These are phyloP conservation scores for Platanthera guangdongensis DNA, from an alignment of 106 monocot genomes.

Conservation along the genomic window DNA sequence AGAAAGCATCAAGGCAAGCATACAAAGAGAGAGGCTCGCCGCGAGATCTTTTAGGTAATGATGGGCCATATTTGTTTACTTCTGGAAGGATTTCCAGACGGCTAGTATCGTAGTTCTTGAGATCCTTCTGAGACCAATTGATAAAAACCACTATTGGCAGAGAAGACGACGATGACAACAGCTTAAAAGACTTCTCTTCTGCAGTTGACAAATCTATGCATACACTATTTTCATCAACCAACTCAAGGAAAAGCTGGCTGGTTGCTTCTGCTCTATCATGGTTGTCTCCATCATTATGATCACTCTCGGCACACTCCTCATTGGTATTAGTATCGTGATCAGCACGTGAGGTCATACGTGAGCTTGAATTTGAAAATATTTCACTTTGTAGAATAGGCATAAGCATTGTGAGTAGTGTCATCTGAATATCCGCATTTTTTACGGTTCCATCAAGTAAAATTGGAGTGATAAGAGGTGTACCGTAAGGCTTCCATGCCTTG, in stretches of 20 bases:
- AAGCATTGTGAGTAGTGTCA: conserved; percentile 49
- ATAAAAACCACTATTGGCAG: conserved; percentile 45
- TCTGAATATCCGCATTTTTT: conserved; percentile 44
- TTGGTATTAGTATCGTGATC: conserved; percentile 11
- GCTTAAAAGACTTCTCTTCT: conserved; percentile 41
- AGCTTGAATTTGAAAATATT: conserved; percentile 17
- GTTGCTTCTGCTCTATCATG: background rate
- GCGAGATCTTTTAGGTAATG: conserved; percentile 70
- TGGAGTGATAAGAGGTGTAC: conserved; percentile 58
- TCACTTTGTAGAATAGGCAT: conserved; percentile 44
- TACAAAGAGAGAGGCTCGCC: conserved; percentile 88
- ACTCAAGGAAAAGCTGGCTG: conserved; percentile 40
- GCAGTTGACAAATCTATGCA: conserved; percentile 43
- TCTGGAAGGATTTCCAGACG: conserved; percentile 79
- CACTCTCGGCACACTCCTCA: conserved; percentile 13
- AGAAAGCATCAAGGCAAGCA: conserved; percentile 95
- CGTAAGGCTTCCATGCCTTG: conserved; percentile 54
- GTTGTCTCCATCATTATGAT: conserved; percentile 18
- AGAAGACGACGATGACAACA: conserved; percentile 26
- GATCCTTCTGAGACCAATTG: conserved; percentile 65
- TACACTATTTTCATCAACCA: conserved; percentile 54
- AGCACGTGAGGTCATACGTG: conserved; percentile 5
- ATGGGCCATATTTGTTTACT: conserved; percentile 74
- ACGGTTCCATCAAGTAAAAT: conserved; percentile 36
- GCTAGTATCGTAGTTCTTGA: conserved; percentile 49